A percentile compares a stretch with the other conserved stretches of the same genome.
Evolutionary conservation across 176 grass and related monocot genomes (phyloP).

Genomic region (Aegilops speltoides): DNA sequence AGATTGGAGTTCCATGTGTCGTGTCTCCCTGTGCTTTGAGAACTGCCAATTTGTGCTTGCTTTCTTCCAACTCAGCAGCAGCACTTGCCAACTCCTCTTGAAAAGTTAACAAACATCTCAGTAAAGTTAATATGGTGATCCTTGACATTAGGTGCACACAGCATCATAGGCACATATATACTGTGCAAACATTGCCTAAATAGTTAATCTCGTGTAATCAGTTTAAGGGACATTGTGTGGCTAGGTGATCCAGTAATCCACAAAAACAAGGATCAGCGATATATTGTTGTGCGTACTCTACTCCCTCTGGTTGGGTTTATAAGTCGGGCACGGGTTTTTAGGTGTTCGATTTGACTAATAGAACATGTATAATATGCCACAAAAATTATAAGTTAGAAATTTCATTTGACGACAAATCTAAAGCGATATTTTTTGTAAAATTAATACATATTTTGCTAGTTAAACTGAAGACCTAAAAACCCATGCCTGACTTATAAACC

Average conservation of each 20-base stretch:
- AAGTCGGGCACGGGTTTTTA: too few relatives aligned
- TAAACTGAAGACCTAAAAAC: too few relatives aligned
- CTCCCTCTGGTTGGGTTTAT: too few relatives aligned
- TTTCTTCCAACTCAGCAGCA: constrained; percentile 78
- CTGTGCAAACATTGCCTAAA: not conserved
- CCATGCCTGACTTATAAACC: too few relatives aligned
- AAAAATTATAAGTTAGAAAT: too few relatives aligned
- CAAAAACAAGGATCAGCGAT: not conserved
- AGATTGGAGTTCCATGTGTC: constrained; percentile 55
- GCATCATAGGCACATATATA: not conserved
- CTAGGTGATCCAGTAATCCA: not conserved
- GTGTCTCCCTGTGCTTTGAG: constrained; percentile 66
- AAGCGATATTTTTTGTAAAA: too few relatives aligned
- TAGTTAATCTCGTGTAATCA: not conserved
- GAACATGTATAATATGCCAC: too few relatives aligned
- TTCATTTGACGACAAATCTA: too few relatives aligned
- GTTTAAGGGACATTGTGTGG: not conserved
- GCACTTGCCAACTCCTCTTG: constrained; percentile 73
- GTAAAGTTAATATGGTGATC: constrained; percentile 16
- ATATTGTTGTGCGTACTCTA: not conserved
- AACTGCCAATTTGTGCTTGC: constrained; percentile 49
- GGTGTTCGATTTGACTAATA: too few relatives aligned
- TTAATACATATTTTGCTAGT: too few relatives aligned
- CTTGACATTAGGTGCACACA: not conserved
- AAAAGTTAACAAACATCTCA: constrained; percentile 39